Percentiles rank a stretch among this genome's conserved stretches.
Evolutionary conservation across 1,284 basidiomycete genomes (phyloP).

Genomic region (Ceratobasidium sp.): DNA sequence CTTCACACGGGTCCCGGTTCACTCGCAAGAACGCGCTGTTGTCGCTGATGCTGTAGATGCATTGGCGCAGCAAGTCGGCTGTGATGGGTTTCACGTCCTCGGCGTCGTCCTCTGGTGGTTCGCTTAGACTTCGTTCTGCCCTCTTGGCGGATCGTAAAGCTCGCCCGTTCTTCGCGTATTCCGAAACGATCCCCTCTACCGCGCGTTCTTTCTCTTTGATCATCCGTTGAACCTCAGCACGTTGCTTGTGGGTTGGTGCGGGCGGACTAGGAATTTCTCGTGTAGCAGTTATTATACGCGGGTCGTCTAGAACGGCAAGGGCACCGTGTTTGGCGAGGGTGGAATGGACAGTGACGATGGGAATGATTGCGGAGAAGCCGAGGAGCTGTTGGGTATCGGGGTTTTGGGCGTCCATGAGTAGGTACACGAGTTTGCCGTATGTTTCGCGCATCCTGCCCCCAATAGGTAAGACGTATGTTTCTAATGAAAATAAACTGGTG

Average conservation of each 20-base stretch:
- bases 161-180: conserved; percentile 64
- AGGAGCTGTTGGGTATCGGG: conserved; percentile 81
- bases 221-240: conserved; percentile 81
- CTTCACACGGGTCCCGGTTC: conserved; percentile 86
- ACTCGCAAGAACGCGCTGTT: conserved; percentile 85
- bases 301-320: conserved; percentile 76
- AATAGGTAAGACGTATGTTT: conserved; percentile 63
- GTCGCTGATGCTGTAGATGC: conserved; percentile 85
- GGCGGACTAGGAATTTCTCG: conserved; percentile 72
- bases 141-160: neutral
- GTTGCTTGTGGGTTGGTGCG: conserved; percentile 70
- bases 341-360: conserved; percentile 79
- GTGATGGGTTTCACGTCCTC: conserved; percentile 57
- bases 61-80: conserved; percentile 64
- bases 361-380: conserved; percentile 77
- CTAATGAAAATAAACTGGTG: neutral
- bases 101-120: conserved; percentile 58
- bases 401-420: conserved; percentile 80
- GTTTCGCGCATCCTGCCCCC: conserved; percentile 86
- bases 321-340: conserved; percentile 74
- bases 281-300: conserved; percentile 75
- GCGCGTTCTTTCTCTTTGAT: conserved; percentile 85
- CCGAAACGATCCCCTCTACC: conserved; percentile 75
- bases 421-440: conserved; percentile 85
- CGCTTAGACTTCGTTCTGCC: neutral